A percentile compares a stretch with the other conserved stretches of the same genome.
Evolutionary conservation across 208 protist species (phyloP).

Genomic region (Sergeia podlipaevii): DNA sequence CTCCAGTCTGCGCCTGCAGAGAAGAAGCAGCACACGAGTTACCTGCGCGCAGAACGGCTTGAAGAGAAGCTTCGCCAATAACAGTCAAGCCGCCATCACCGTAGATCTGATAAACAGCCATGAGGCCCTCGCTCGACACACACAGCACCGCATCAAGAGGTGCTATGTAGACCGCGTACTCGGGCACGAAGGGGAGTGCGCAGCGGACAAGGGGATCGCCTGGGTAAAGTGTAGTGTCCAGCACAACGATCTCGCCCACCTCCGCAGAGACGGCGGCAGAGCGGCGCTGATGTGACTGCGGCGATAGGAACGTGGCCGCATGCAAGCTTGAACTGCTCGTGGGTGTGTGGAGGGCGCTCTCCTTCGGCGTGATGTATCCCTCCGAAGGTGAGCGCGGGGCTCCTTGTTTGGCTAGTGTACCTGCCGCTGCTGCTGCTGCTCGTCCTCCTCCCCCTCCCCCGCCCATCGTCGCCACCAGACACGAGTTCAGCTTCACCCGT

Average conservation of each 20-base stretch:
- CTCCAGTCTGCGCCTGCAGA: not conserved
- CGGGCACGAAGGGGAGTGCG: constrained; percentile 69
- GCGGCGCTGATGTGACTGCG: not conserved
- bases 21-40: not conserved
- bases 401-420: no score
- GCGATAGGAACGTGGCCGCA: not conserved
- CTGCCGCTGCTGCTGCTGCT: not conserved
- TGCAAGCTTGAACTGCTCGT: no score
- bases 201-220: constrained; percentile 42
- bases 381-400: not conserved
- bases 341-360: not conserved
- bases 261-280: not conserved
- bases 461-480: not conserved
- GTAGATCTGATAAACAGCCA: constrained; percentile 59
- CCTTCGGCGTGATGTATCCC: not conserved
- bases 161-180: constrained; percentile 59
- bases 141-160: constrained; percentile 57
- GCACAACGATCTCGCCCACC: constrained; percentile 23
- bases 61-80: constrained; percentile 26
- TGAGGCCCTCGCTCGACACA: constrained; percentile 46
- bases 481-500: not conserved
- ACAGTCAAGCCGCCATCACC: constrained; percentile 31
- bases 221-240: constrained; percentile 27
- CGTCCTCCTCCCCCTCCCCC: not conserved
- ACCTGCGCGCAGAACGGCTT: constrained; percentile 6